These are phyloP conservation scores for Elongisporangium undulatum DNA, from an alignment of 352 stramenopile genomes.

Conservation along the genomic window DNA sequence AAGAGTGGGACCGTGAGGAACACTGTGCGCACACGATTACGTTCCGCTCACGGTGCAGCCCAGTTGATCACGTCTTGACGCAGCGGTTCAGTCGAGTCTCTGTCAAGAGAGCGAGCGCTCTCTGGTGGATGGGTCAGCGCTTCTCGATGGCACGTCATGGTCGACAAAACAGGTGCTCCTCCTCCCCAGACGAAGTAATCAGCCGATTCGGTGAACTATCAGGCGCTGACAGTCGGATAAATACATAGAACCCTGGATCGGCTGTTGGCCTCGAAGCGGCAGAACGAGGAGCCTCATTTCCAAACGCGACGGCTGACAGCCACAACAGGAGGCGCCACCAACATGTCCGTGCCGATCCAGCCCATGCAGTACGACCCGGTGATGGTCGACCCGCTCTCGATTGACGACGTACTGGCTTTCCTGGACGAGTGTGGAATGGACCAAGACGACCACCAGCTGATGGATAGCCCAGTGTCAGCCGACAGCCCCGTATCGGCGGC, in stretches of 20 bases:
- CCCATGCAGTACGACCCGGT: neutral
- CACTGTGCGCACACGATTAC: neutral
- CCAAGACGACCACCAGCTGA: neutral
- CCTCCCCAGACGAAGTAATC: neutral
- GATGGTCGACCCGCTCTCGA: neutral
- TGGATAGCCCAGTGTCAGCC: neutral
- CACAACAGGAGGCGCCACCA: too few species aligned
- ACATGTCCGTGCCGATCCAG: neutral
- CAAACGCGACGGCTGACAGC: too few species aligned
- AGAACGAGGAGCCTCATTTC: neutral
- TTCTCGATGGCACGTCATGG: neutral
- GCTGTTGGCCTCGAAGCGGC: neutral
- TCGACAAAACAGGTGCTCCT: neutral
- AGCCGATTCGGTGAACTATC: neutral
- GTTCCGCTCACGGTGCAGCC: neutral
- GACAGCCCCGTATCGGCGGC: neutral
- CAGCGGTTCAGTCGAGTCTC: neutral
- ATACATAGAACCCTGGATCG: neutral
- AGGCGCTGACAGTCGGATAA: neutral
- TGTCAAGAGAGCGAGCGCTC: neutral
- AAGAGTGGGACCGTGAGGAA: neutral
- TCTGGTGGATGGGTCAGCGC: neutral
- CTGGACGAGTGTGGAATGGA: neutral
- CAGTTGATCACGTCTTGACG: neutral
- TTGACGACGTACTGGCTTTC: neutral